A percentile compares a stretch with the other conserved stretches of the same genome.
phyloP scores from a whole-genome alignment of 108 stramenopile species.

The Cylindrotheca fusiformis region DNA sequence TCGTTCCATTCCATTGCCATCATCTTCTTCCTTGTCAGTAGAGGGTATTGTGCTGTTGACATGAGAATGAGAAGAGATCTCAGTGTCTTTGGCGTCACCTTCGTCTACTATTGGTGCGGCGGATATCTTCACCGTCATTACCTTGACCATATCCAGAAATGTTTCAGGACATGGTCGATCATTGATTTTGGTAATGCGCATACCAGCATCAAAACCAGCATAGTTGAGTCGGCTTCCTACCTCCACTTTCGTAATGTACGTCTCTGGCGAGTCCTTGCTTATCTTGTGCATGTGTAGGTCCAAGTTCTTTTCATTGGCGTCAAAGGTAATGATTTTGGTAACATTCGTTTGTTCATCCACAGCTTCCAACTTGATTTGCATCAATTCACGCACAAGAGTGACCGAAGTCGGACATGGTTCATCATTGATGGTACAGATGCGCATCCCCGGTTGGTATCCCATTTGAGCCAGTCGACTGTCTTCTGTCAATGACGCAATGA shows the following conservation, averaged over 20 bases:
- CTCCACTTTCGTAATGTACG: not conserved
- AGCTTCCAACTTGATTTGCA: not conserved
- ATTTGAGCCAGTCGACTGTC: not conserved
- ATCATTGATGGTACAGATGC: not conserved
- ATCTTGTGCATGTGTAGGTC: not conserved
- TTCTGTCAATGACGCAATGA: not conserved
- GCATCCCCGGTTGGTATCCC: not conserved
- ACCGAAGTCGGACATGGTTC: not conserved
- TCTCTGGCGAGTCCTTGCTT: not conserved
- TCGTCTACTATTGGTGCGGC: too few relatives aligned
- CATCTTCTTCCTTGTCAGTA: too few relatives aligned
- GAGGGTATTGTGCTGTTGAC: too few relatives aligned
- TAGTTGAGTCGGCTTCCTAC: not conserved
- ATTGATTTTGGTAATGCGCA: not conserved
- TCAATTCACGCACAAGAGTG: not conserved
- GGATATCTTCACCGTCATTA: not conserved
- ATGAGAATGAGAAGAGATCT: too few relatives aligned
- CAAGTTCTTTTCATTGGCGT: not conserved
- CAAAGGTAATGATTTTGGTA: not conserved
- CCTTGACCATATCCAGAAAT: not conserved
- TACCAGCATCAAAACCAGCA: not conserved
- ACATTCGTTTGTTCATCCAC: not conserved
- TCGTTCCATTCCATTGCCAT: too few relatives aligned
- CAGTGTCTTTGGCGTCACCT: too few relatives aligned
- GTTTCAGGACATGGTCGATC: not conserved